Evolutionary conservation across 1,139 yeast genomes (phyloP), one percentile per base, ranked within the genome.

Genomic region (Kodamaea suecica): DNA sequence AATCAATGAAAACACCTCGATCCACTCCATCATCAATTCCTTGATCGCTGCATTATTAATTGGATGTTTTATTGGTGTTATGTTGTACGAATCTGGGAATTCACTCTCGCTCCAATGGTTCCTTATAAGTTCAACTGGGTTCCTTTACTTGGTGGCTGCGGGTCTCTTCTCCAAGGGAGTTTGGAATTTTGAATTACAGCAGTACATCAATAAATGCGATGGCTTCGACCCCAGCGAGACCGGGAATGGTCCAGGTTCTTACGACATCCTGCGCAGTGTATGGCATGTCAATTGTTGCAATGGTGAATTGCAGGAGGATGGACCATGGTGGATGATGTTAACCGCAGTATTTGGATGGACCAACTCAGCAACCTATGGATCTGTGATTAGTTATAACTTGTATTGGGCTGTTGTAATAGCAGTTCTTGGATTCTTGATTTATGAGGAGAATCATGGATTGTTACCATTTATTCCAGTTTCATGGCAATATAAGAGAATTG

Each of bases 361-460:
- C 24, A 90, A 90, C 60, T 78, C 94, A 24, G 97, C 97, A 12
- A 88, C 97, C 2, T 86, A 84, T 54, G 96, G 96, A 13, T 85
- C 95, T 27, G 88, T 90, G n/a, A 58, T 73, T 14, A 76, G 88
- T 34, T 90, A 90, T 60, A 73, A 78, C 45, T 43, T 67, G 4
- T 90, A 85, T 61, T 90, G 98, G 98, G 30, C 76, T 4, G 58
- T 71, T 23, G 76, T 87, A 10, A 77, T 82, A 29, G 38, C 57
- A 0, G 36, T 33, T 5, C 38, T 47, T 27, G 17, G 15, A 6
- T 25, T 35, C 4, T 40, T 37, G 49, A 59, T 76, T 37, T 70
- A 63, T 43, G 81, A 80, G 52, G 95, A 87, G 59, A 70, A 72
- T 47, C 4, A 25, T 25, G 27, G 90, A 0, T 66, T 66, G 34